These are phyloP conservation scores for Pythium insidiosum DNA, from an alignment of 352 stramenopile species.

Conservation along the genomic window DNA sequence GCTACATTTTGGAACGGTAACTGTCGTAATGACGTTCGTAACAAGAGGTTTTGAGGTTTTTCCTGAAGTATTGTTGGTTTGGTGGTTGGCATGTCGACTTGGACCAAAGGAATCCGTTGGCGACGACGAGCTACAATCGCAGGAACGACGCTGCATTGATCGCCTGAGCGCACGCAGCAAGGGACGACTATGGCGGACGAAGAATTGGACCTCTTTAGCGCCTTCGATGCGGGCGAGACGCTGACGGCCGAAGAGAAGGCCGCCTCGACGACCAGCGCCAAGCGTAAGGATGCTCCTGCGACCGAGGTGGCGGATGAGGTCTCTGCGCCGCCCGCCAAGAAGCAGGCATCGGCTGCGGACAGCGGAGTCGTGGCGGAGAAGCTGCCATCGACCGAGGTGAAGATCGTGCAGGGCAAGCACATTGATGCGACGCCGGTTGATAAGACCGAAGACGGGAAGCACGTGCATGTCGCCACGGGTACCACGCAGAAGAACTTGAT, in stretches of 20 bases:
- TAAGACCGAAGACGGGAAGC: constrained; percentile 21
- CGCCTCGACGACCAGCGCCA: constrained; percentile 13
- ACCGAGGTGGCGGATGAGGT: constrained; percentile 20
- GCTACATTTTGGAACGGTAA: constrained; percentile 9
- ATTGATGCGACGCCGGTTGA: constrained; percentile 58
- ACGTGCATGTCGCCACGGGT: constrained; percentile 84
- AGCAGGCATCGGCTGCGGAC: constrained; percentile 22
- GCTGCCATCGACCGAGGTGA: constrained; percentile 27
- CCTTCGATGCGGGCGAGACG: constrained; percentile 85
- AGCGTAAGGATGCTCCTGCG: constrained; percentile 33
- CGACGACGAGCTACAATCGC: constrained; percentile 1
- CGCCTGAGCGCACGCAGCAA: too few species aligned
- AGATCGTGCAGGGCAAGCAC: constrained; percentile 66
- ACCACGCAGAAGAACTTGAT: constrained; percentile 95
- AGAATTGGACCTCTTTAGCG: constrained; percentile 91
- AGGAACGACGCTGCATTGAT: not conserved
- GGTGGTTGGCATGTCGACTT: constrained; percentile 10
- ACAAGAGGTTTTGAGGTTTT: constrained; percentile 19
- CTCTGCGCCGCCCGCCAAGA: constrained; percentile 36
- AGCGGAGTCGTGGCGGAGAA: not conserved
- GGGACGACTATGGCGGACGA: constrained; percentile 57
- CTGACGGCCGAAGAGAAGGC: constrained; percentile 48
- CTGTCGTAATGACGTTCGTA: not conserved
- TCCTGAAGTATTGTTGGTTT: not conserved
- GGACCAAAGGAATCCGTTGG: constrained; percentile 13